These are phyloP conservation scores for Neopestalotiopsis clavispora DNA, from an alignment of 2,329 filamentous ascomycete genomes.

Conservation along the genomic window DNA sequence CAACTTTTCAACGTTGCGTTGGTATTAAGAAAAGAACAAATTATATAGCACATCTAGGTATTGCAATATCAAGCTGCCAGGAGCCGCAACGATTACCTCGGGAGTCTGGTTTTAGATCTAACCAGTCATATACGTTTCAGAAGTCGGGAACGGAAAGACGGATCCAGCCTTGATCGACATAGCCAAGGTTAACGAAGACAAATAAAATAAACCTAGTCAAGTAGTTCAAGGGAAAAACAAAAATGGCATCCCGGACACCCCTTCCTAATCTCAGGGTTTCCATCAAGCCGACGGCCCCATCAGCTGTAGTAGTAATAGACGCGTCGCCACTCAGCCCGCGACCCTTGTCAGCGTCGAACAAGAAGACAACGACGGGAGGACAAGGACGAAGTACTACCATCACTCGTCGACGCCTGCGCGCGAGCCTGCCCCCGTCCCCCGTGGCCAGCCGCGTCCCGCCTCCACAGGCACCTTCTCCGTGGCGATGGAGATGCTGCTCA, in stretches of 20 bases:
- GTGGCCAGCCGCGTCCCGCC: background rate
- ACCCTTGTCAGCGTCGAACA: background rate
- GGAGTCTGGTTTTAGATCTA: background rate
- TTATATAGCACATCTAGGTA: background rate
- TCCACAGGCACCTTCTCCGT: background rate
- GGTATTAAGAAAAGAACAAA: background rate
- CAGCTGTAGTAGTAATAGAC: no score
- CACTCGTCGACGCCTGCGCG: background rate
- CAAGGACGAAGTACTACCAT: no score
- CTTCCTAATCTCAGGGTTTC: background rate
- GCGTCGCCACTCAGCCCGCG: background rate
- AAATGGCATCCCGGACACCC: background rate
- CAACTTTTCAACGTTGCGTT: background rate
- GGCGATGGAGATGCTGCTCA: slow-evolving; percentile 1
- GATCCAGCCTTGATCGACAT: background rate
- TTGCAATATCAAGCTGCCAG: background rate
- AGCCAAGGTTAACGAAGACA: background rate
- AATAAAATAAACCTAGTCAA: background rate
- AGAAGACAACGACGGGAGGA: no score
- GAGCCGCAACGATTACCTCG: background rate
- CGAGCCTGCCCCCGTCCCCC: slow-evolving; percentile 2
- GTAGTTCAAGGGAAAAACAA: background rate
- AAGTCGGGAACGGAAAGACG: background rate
- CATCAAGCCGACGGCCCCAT: background rate
- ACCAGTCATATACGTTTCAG: no score